Conservation (phyloP, 192 early-diverging fungal species). For the Coemansia sp. region DNA sequence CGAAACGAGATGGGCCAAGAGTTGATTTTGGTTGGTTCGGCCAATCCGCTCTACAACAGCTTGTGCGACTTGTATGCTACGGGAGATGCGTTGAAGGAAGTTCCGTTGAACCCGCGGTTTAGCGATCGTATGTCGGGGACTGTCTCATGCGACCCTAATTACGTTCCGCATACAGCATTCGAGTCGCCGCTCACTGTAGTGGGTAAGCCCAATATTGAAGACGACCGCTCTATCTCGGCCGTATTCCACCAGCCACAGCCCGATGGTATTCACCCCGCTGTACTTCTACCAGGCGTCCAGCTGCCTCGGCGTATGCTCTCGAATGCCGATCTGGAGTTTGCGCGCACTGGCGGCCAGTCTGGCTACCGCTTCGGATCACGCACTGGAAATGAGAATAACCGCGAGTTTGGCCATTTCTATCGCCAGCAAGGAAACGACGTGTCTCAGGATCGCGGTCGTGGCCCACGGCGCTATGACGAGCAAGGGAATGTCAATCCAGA, state of each 20-base stretch:
- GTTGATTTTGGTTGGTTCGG: conserved; percentile 62
- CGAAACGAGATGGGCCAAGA: conserved; percentile 75
- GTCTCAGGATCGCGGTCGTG: conserved; percentile 45
- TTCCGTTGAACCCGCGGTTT: conserved; percentile 58
- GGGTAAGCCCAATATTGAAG: conserved; percentile 62
- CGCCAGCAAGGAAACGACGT: conserved; percentile 54
- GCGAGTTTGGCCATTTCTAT: conserved; percentile 49
- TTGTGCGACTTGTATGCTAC: conserved; percentile 47
- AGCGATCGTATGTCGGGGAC: conserved; percentile 65
- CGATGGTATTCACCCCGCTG: conserved; percentile 22
- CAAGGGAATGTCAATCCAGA: conserved; percentile 40
- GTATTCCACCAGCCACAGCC: conserved; percentile 51
- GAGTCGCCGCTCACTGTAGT: conserved; percentile 58
- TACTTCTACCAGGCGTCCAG: conserved; percentile 47
- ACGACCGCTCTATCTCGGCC: conserved; percentile 65
- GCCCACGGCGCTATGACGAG: conserved; percentile 52
- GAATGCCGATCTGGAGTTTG: conserved; percentile 43
- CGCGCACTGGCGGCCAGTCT: conserved; percentile 37
- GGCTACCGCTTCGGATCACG: conserved; percentile 33
- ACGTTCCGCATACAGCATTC: conserved; percentile 64
- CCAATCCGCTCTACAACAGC: conserved; percentile 64
- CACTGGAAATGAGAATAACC: conserved; percentile 36
- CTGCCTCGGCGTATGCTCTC: conserved; percentile 36
- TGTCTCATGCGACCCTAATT: conserved; percentile 61
- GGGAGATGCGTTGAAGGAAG: conserved; percentile 23